Conservation (phyloP, 2,329 filamentous ascomycete species). For the Colletotrichum sp. region DNA sequence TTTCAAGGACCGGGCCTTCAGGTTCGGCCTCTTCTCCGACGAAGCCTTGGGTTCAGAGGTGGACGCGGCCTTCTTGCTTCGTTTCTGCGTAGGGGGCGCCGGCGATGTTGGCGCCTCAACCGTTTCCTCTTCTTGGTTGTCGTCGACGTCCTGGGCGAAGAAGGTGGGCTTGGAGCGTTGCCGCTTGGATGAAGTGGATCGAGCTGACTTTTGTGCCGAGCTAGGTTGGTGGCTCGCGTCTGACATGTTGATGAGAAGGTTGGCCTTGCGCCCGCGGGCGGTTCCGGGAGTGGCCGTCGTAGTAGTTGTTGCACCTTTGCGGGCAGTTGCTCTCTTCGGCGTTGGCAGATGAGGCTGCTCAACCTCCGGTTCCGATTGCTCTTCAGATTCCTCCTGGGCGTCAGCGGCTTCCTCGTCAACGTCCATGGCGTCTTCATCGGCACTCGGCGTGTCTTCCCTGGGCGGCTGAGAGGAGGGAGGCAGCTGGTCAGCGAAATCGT, state of each 20-base stretch:
- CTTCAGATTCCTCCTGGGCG: background rate
- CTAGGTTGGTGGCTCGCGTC: conserved; percentile 20
- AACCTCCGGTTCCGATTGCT: background rate
- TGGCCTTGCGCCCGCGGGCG: background rate
- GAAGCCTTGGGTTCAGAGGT: background rate
- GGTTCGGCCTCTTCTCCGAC: background rate
- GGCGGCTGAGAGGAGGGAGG: conserved; percentile 14
- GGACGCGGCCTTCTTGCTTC: background rate
- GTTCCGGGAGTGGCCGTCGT: conserved; percentile 25
- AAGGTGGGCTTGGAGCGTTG: conserved; percentile 47
- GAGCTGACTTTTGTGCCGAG: conserved; percentile 17
- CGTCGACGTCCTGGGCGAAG: conserved; percentile 36
- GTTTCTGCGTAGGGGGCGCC: background rate
- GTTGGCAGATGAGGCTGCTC: background rate
- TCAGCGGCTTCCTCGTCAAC: conserved; percentile 18
- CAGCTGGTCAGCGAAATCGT: background rate
- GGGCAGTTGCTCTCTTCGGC: conserved; percentile 8
- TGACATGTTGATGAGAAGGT: conserved; percentile 4
- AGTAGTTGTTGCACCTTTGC: conserved; percentile 37
- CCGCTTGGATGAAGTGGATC: conserved; percentile 43
- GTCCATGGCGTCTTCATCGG: conserved; percentile 26
- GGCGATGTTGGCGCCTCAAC: background rate
- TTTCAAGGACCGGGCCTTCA: background rate
- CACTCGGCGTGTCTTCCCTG: background rate
- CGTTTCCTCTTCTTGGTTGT: background rate